These are phyloP conservation scores for Anacardium occidentale DNA, from an alignment of 345 rosid genomes.

Conservation along the genomic window DNA sequence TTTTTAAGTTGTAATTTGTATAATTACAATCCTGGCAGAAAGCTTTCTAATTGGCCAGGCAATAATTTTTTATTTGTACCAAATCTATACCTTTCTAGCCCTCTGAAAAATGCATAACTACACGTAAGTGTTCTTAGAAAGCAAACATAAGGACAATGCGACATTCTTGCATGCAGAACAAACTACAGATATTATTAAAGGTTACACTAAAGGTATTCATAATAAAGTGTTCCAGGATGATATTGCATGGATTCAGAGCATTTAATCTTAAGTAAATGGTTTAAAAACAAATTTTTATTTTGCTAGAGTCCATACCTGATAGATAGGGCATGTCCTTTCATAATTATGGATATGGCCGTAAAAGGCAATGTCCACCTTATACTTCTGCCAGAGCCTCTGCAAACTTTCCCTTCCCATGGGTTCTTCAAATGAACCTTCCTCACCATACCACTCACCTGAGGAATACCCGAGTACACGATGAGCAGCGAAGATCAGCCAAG, in stretches of 20 bases:
- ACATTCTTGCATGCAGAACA: background rate
- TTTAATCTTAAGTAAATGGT: background rate
- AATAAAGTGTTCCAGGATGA: background rate
- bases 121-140: background rate
- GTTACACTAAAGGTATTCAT: background rate
- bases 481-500: constrained; percentile 66
- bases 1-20: too few relatives aligned
- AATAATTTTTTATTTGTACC: background rate
- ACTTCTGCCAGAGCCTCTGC: constrained; percentile 78
- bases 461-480: constrained; percentile 77
- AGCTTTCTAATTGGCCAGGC: background rate
- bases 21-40: too few relatives aligned
- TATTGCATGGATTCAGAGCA: background rate
- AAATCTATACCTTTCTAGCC: background rate
- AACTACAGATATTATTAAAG: background rate
- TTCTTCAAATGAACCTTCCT: constrained; percentile 55
- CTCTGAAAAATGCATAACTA: background rate
- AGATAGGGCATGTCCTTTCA: constrained; percentile 66
- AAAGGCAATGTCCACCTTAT: constrained; percentile 75
- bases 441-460: constrained; percentile 46
- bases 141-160: too few relatives aligned
- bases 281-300: background rate
- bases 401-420: constrained; percentile 63
- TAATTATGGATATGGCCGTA: constrained; percentile 75
- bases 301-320: constrained; percentile 45